Evolutionary conservation across 2,329 filamentous ascomycete genomes (phyloP).

Genomic region (Mycosphaerelloides madeirae): DNA sequence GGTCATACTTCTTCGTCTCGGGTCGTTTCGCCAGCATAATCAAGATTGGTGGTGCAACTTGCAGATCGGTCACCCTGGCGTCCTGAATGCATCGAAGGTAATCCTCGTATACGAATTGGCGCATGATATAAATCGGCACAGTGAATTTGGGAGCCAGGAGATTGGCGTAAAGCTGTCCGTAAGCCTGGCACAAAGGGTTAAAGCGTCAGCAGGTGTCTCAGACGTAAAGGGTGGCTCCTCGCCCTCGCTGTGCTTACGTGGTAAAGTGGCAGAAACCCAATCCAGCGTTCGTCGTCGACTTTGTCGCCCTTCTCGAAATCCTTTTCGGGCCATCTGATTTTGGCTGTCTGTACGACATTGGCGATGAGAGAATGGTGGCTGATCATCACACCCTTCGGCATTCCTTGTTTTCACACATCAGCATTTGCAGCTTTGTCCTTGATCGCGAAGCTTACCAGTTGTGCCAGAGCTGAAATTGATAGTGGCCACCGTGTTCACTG

Average conservation of each 20-base stretch:
- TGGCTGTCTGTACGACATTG: constrained; percentile 44
- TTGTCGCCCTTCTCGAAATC: constrained; percentile 29
- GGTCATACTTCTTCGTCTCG: constrained; percentile 38
- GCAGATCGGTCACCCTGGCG: constrained; percentile 37
- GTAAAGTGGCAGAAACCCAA: constrained; percentile 42
- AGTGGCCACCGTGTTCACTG: constrained; percentile 45
- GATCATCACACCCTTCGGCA: constrained; percentile 39
- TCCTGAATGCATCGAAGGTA: constrained; percentile 37
- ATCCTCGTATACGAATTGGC: constrained; percentile 38
- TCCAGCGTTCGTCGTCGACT: constrained; percentile 41
- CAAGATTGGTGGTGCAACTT: constrained; percentile 41
- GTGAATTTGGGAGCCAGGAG: constrained; percentile 43
- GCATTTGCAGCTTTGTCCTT: constrained; percentile 17
- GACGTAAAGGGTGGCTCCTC: too few relatives aligned
- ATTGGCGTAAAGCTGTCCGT: constrained; percentile 43
- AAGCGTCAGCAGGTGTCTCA: too few relatives aligned
- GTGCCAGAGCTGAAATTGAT: constrained; percentile 88
- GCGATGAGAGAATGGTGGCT: constrained; percentile 28
- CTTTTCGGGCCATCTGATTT: constrained; percentile 18
- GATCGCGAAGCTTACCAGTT: constrained; percentile 49
- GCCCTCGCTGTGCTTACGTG: too few relatives aligned
- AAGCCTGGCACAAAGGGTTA: too few relatives aligned
- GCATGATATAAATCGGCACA: constrained; percentile 43
- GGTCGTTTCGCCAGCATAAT: constrained; percentile 43
- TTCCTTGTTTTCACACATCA: constrained; percentile 57